These are phyloP conservation scores for Saturnispora saitoi DNA, from an alignment of 805 yeast species.

Conservation along the genomic window DNA sequence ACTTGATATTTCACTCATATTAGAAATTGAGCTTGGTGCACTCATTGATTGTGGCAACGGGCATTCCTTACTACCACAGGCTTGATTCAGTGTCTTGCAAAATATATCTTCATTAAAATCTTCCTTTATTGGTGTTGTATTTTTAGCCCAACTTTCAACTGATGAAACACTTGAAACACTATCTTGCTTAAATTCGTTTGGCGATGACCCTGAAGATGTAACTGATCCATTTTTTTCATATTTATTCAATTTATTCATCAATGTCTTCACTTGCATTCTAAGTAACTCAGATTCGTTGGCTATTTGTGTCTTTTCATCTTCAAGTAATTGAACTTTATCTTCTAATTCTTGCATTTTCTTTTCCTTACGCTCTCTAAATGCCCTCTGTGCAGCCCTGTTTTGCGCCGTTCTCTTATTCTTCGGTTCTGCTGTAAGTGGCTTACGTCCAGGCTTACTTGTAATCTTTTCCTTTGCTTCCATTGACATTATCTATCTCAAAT, in stretches of 20 bases:
- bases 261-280: slow-evolving; percentile 64
- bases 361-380: slow-evolving; percentile 92
- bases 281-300: slow-evolving; percentile 65
- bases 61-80: slow-evolving; percentile 68
- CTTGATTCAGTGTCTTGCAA: slow-evolving; percentile 67
- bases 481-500: not conserved
- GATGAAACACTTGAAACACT: slow-evolving; percentile 10
- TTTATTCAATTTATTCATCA: slow-evolving; percentile 53
- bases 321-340: slow-evolving; percentile 62
- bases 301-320: slow-evolving; percentile 60
- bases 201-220: not conserved
- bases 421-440: slow-evolving; percentile 63
- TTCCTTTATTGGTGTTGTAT: slow-evolving; percentile 13
- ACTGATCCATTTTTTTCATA: slow-evolving; percentile 12
- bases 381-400: slow-evolving; percentile 97
- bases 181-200: not conserved
- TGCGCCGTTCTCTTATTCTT: slow-evolving; percentile 90
- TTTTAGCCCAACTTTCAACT: not conserved
- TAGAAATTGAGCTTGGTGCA: not conserved
- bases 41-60: slow-evolving; percentile 46
- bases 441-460: slow-evolving; percentile 61
- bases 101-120: slow-evolving; percentile 68
- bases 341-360: slow-evolving; percentile 78
- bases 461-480: not conserved
- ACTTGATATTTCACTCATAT: not conserved